A percentile compares a stretch with the other conserved stretches of the same genome.
phyloP scores from a whole-genome alignment of 371 early-diverging fungal species.

The Circinella minor region DNA sequence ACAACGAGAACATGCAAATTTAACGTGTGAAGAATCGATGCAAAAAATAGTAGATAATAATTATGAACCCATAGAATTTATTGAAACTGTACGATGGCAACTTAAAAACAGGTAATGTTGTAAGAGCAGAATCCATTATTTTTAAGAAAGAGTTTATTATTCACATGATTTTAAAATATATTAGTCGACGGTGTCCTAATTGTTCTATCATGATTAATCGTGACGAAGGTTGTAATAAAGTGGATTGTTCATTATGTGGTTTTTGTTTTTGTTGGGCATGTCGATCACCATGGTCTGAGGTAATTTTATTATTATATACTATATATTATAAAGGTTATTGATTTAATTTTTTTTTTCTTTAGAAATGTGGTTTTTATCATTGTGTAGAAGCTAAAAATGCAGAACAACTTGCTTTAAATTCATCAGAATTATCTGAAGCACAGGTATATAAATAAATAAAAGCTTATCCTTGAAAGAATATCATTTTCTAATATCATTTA shows the following conservation, averaged over 20 bases:
- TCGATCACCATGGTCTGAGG: conserved; percentile 46
- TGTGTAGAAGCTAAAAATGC: neutral
- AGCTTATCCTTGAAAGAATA: neutral
- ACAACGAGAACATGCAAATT: conserved; percentile 47
- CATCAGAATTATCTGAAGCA: neutral
- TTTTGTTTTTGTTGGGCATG: conserved; percentile 75
- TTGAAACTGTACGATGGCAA: conserved; percentile 59
- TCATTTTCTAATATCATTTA: too few species aligned
- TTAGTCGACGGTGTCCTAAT: conserved; percentile 71
- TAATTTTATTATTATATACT: neutral
- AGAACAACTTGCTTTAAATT: neutral
- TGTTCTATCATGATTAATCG: conserved; percentile 76
- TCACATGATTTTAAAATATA: conserved; percentile 8
- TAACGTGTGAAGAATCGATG: conserved; percentile 60
- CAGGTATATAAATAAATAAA: neutral
- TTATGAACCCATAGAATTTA: conserved; percentile 25
- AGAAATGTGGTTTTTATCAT: conserved; percentile 6
- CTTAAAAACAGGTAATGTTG: conserved; percentile 29
- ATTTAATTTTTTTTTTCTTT: neutral
- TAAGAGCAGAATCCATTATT: conserved; percentile 20
- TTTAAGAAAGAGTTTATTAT: neutral
- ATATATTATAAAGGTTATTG: neutral
- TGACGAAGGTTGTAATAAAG: conserved; percentile 82
- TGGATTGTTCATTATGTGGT: conserved; percentile 77
- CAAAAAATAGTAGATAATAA: conserved; percentile 28